These are phyloP conservation scores for Pittosporum tobira DNA, from an alignment of 129 eudicot species.

Conservation along the genomic window DNA sequence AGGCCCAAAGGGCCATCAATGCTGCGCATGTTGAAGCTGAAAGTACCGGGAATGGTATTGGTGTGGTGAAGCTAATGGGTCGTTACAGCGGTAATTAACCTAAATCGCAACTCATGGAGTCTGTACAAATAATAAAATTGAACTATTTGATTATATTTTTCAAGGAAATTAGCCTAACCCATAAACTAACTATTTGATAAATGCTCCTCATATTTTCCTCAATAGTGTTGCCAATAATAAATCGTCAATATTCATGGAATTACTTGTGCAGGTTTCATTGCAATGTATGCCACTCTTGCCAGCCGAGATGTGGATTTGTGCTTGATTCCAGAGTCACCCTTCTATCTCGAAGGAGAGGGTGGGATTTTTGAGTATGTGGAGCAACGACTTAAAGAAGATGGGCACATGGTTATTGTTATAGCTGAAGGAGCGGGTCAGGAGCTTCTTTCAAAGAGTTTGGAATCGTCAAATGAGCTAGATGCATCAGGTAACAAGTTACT, in stretches of 20 bases:
- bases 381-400: conserved; percentile 71
- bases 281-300: conserved; percentile 94
- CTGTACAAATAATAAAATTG: too few relatives aligned
- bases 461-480: conserved; percentile 19
- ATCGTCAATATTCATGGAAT: conserved; percentile 8
- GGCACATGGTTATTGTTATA: conserved; percentile 94
- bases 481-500: conserved; percentile 42
- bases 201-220: neutral
- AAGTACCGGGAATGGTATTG: conserved; percentile 84
- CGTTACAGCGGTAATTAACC: conserved; percentile 64
- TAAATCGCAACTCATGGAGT: too few relatives aligned
- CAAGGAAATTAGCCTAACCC: too few relatives aligned
- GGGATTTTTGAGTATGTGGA: conserved; percentile 70
- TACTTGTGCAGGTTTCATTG: conserved; percentile 68
- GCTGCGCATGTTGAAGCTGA: conserved; percentile 96
- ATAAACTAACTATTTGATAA: too few relatives aligned
- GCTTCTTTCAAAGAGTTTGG: conserved; percentile 25
- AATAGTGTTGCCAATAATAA: neutral
- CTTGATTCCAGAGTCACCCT: conserved; percentile 91
- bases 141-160: too few relatives aligned
- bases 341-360: conserved; percentile 80
- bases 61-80: conserved; percentile 93
- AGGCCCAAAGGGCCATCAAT: conserved; percentile 94
- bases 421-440: conserved; percentile 92
- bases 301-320: conserved; percentile 91